Base-by-base conservation (phyloP, 2,329 filamentous ascomycete genomes). In the Eutypella sp. region DNA sequence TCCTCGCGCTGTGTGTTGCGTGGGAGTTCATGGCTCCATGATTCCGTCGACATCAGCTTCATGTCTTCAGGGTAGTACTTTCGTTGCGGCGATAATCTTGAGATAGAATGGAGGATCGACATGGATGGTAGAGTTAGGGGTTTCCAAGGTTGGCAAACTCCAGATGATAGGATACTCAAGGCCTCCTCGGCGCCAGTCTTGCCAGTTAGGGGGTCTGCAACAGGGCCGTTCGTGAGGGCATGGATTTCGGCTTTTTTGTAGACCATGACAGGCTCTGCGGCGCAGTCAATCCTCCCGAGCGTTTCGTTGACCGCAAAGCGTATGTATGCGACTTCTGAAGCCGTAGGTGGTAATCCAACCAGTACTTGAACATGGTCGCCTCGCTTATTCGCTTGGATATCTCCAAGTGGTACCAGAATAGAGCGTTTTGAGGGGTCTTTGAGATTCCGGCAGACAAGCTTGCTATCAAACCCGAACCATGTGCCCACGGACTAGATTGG, bases 131-230 rank as follows among this genome's bases (percentile, higher is more conserved):
- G 0, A 1, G 23, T 25, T 1, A 74, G 48, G 2, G 67, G 65
- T 0, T 49, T 56, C 74, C 75, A 79, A 0, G 75, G 74, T 25
- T 76, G 74, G 23, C 70, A 75, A 1, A 65, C 59, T 0, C 72
- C 77, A 0, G 78, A 78, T 3, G 60, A 54, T 0, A 85, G 62
- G 23, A 68, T 71, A 2, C 69, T 60, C 0, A 81, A 47, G 0
- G 79, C 74, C 58, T 85, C 81, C 54, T 87, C 82, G 0, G 71
- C 74, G 0, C 84, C 84, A 0, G 80, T 85, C 0, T 72, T 67
- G 0, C 70, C 64, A 0, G 81, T 85, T 0, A 87, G 66, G 0
- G 67, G 62, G 54, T 87, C 84, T 0, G 78, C 73, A 0, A 85
- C 29, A 0, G 73, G 54, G 25, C 74, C 78, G 0, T 82, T 82